These are phyloP conservation scores for Dictyostelium intermedium DNA, from an alignment of 78 protist genomes.

Conservation along the genomic window DNA sequence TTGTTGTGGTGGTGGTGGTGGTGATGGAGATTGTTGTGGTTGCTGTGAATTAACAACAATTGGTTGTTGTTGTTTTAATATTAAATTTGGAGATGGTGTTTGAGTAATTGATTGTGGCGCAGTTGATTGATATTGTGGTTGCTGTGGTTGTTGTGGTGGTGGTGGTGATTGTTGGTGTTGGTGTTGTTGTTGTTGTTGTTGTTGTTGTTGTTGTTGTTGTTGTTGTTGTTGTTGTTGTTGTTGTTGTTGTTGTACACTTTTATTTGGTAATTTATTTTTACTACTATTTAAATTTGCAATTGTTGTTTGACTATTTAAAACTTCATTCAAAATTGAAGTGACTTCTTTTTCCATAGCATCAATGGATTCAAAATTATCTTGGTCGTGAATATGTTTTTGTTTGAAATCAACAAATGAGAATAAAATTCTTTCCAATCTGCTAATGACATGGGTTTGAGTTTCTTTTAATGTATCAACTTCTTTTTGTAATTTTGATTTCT, in stretches of 20 bases:
- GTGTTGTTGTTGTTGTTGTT: neutral
- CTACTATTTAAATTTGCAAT: neutral
- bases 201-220: neutral
- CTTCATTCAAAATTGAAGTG: neutral
- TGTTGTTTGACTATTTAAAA: neutral
- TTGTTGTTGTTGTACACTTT: neutral
- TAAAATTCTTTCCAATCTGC: conserved; percentile 55
- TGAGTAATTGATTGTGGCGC: neutral
- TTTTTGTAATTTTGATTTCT: neutral
- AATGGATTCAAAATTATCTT: neutral
- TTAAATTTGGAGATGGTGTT: neutral
- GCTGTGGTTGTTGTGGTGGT: neutral
- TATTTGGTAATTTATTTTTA: neutral
- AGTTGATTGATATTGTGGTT: neutral
- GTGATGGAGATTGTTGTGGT: neutral
- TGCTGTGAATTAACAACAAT: neutral
- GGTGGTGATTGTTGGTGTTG: neutral
- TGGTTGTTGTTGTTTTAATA: neutral
- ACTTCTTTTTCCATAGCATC: neutral
- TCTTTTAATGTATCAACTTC: conserved; percentile 29
- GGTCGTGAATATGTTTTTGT: conserved; percentile 29
- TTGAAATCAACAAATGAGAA: conserved; percentile 17
- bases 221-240: neutral
- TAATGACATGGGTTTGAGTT: conserved; percentile 31
- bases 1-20: neutral